phyloP scores from a whole-genome alignment of 139 green algal genomes.

The Desmodesmus armatus region DNA sequence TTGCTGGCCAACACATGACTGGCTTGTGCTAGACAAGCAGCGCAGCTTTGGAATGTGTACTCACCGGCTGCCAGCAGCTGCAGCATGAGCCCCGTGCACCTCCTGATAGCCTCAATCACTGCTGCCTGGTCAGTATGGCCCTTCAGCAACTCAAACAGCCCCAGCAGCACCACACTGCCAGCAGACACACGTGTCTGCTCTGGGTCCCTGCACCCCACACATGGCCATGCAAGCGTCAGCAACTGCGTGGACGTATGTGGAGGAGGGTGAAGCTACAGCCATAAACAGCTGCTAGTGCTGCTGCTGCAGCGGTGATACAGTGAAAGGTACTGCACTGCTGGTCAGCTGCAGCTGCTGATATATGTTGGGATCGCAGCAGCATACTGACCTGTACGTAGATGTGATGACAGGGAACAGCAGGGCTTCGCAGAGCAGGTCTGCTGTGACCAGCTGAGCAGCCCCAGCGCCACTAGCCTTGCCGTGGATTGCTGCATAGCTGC shows the following conservation, averaged over 20 bases:
- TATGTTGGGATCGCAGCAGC: too few species aligned
- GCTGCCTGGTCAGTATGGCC: not conserved
- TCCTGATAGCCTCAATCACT: not conserved
- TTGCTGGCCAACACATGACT: not conserved
- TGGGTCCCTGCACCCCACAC: slow-evolving; percentile 12
- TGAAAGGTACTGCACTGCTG: too few species aligned
- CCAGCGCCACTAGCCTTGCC: not conserved
- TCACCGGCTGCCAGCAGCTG: slow-evolving; percentile 33
- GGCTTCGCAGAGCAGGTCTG: not conserved
- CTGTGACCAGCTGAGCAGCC: not conserved
- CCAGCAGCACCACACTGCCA: slow-evolving; percentile 17
- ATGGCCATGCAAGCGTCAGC: too few species aligned
- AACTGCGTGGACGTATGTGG: too few species aligned
- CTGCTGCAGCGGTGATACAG: too few species aligned
- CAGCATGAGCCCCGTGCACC: slow-evolving; percentile 26
- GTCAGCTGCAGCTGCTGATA: too few species aligned
- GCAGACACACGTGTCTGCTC: slow-evolving; percentile 25
- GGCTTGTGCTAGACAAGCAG: not conserved
- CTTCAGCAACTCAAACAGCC: slow-evolving; percentile 32
- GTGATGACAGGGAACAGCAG: slow-evolving; percentile 26
- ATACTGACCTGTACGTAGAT: not conserved
- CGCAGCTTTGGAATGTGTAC: not conserved
- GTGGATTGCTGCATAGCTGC: not conserved
- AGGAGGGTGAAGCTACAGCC: too few species aligned
- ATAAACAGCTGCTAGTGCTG: too few species aligned